Evolutionary conservation across 1,139 yeast species (phyloP), one percentile per base, ranked within the genome.

Genomic region (Sugiyamaella novakii): DNA sequence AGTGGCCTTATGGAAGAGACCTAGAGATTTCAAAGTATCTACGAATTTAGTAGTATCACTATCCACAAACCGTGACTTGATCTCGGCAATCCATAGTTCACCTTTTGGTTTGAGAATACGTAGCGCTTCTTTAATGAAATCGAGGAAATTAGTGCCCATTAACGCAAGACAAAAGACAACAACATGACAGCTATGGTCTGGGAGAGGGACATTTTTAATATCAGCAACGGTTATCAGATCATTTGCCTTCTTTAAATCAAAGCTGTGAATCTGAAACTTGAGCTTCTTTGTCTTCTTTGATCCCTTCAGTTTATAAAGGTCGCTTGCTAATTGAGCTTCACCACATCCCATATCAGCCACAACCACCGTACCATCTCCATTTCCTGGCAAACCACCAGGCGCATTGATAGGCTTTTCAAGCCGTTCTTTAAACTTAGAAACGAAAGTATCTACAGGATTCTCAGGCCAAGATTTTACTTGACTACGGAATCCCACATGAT

Each of bases 321-420:
- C 86, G 31, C 77, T 67, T 1, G 96, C 83, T 39, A 92, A 74
- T 61, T 85, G 86, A 0, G 98, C 98, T 67, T 92, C 98, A 45
- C 98, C 98, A 68, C 98, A 92, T 10, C 98, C 98, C 97, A 92
- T 89, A 70, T 92, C 98, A 0, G 98, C 97, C 49, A 92, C 78
- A 1, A 85, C 88, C 31, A 89, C 83, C 35, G 70, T 71, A 15
- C 71, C 70, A 24, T 61, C 63, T 30, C 57, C 54, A 18, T 61
- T 65, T 11, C 68, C 69, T 1, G 96, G 96, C 51, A 91, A 74
- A 1, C 97, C 98, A 56, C 98, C 98, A 1, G 98, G 97, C 0
- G 97, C 96, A 67, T 85, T 87, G 4, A 89, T 81, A 22, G 83
- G 83, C 65, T 81, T 84, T 25, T 74, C 68, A 0, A 83, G 72